Percentiles rank a stretch among this genome's conserved stretches.
Conservation (phyloP, 345 rosid genomes). For the Eucalyptus leucophloia region DNA sequence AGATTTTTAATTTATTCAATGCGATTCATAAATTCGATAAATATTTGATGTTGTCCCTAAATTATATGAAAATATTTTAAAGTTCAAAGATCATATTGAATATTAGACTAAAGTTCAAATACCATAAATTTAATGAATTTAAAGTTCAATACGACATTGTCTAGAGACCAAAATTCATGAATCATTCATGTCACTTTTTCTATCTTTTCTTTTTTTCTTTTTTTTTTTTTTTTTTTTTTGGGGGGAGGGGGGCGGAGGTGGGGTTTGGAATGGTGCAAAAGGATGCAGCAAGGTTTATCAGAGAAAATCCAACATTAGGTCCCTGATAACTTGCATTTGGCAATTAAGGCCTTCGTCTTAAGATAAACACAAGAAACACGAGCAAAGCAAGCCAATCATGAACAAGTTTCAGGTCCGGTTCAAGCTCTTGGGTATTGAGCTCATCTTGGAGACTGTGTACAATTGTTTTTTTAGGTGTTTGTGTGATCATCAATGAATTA, state of each 20-base stretch:
- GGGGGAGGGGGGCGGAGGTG: too few species aligned
- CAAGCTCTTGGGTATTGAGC: neutral
- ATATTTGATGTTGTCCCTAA: rapidly evolving
- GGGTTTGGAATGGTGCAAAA: neutral
- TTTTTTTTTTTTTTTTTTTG: rapidly evolving
- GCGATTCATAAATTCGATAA: neutral
- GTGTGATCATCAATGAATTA: rapidly evolving
- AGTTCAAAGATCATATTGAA: neutral
- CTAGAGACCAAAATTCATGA: neutral
- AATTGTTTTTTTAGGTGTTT: neutral
- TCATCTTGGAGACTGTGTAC: neutral
- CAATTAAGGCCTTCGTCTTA: too few species aligned
- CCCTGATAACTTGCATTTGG: too few species aligned
- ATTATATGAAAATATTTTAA: neutral
- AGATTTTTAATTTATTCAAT: neutral
- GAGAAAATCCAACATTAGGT: neutral
- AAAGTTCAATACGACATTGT: rapidly evolving
- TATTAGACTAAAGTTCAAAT: rapidly evolving
- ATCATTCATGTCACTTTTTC: neutral
- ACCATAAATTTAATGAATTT: neutral
- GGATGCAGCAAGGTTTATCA: rapidly evolving
- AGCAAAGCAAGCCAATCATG: too few species aligned
- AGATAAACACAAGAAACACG: too few species aligned
- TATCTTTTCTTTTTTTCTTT: rapidly evolving
- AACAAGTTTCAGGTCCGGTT: neutral